Evolutionary conservation across 306 rosid genomes (phyloP), one percentile per base, ranked within the genome.

Genomic region (Arachis stenosperma): DNA sequence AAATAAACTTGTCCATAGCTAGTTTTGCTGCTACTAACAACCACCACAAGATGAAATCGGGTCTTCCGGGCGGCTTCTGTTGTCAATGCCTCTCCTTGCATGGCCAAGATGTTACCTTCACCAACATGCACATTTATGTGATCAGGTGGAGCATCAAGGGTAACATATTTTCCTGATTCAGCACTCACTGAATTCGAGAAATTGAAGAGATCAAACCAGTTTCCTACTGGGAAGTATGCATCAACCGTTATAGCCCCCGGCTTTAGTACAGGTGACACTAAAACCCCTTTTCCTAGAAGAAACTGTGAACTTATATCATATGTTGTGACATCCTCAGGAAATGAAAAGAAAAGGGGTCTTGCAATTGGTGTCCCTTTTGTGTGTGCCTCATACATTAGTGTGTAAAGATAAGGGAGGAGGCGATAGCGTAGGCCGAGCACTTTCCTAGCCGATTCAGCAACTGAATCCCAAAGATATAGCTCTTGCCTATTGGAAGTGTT

Each of bases 141-240:
- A 79, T 93, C 89, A 9, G 82, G 37, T 2, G 97, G 94, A 55
- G 98, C 92, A 62, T 86, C 76, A 5, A 93, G 83, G 12, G 64
- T 88, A 6, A 93, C 55, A 56, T 74, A 8, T 74, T 82, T 58
- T 22, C 98, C 98, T 7, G 85, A 57, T 48, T 65, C 33, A 17
- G 75, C 79, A 37, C 37, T 86, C 44, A 89, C 87, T 2, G 96
- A 86, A 15, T 82, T 79, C 0, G 92, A 85, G 61, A 79, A 17
- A 75, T 93, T 86, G 58, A 90, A 93, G 74, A 93, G 96, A 71
- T 87, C 92, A 81, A 93, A 93, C 96, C 97, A 90, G 64, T 69
- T 89, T 82, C 98, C 97, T 36, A 75, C 64, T 1, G 98, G 96
- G 72, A 93, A 85, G 75, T 93, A 93, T 65, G 96, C 96, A 78